A percentile compares a stretch with the other conserved stretches of the same genome.
Conservation (phyloP, 805 yeast genomes). For the Saccharomycopsis sp. region DNA sequence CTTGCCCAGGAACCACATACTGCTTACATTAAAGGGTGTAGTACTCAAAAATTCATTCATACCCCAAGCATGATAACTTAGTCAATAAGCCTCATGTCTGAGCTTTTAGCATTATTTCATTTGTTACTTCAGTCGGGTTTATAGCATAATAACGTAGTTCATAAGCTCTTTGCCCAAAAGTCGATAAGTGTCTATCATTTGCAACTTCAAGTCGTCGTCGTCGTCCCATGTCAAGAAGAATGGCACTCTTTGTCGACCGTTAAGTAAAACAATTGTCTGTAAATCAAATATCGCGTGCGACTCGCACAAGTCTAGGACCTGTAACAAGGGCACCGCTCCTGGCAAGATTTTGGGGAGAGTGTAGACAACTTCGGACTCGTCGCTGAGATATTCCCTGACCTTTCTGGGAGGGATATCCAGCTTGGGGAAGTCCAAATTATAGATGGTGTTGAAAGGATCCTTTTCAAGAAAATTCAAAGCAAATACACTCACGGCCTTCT, state of each 20-base stretch:
- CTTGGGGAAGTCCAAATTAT: not conserved
- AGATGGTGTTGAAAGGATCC: not conserved
- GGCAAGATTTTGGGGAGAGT: constrained; percentile 5
- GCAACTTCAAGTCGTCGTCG: not conserved
- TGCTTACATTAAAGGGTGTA: no score
- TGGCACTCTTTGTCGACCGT: not conserved
- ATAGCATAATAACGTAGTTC: not conserved
- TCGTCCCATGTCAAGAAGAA: not conserved
- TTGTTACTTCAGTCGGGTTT: no score
- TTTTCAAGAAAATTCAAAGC: not conserved
- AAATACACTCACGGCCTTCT: constrained; percentile 19
- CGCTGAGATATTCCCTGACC: not conserved
- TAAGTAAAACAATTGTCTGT: not conserved
- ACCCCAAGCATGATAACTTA: no score
- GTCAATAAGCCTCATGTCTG: no score
- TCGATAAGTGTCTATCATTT: not conserved
- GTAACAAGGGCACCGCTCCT: constrained; percentile 7
- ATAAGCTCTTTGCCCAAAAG: not conserved
- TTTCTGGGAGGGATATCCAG: constrained; percentile 17
- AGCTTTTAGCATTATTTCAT: no score
- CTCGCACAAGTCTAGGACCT: not conserved
- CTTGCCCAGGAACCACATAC: no score
- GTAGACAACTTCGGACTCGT: not conserved
- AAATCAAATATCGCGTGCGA: not conserved
- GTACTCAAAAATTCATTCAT: no score